These are phyloP conservation scores for Chaetomiaceae sp. DNA, from an alignment of 2,329 filamentous ascomycete species.

Conservation along the genomic window DNA sequence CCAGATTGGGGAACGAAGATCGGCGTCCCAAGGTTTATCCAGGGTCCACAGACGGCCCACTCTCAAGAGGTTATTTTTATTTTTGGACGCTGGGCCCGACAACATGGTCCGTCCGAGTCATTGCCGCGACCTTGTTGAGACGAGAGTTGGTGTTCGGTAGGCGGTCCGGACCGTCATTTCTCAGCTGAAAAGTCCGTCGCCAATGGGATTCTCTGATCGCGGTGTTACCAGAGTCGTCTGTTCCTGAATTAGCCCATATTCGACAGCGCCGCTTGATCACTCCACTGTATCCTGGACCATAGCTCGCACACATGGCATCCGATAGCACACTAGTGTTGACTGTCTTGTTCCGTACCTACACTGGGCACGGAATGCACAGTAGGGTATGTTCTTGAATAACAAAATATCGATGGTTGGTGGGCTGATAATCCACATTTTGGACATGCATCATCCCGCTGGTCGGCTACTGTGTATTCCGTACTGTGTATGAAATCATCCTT, in stretches of 20 bases:
- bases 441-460: too few relatives aligned
- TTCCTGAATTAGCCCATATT: conserved; percentile 24
- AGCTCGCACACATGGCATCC: background rate
- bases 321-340: too few relatives aligned
- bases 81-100: conserved; percentile 15
- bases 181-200: conserved; percentile 19
- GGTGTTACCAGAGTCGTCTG: conserved; percentile 1
- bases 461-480: too few relatives aligned
- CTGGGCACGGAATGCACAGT: too few relatives aligned
- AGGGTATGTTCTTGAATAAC: too few relatives aligned
- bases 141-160: conserved; percentile 10
- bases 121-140: conserved; percentile 14
- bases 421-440: too few relatives aligned
- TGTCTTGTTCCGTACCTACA: too few relatives aligned
- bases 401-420: background rate
- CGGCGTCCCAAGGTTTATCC: conserved; percentile 7
- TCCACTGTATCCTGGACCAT: background rate
- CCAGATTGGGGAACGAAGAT: conserved; percentile 5
- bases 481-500: too few relatives aligned
- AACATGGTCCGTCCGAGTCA: conserved; percentile 13
- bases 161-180: conserved; percentile 11
- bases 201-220: conserved; percentile 8
- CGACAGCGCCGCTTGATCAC: conserved; percentile 11
- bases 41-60: conserved; percentile 5
- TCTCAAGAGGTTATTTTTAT: conserved; percentile 11